These are phyloP conservation scores for Trypanosoma grayi DNA, from an alignment of 208 protist species.

Conservation along the genomic window DNA sequence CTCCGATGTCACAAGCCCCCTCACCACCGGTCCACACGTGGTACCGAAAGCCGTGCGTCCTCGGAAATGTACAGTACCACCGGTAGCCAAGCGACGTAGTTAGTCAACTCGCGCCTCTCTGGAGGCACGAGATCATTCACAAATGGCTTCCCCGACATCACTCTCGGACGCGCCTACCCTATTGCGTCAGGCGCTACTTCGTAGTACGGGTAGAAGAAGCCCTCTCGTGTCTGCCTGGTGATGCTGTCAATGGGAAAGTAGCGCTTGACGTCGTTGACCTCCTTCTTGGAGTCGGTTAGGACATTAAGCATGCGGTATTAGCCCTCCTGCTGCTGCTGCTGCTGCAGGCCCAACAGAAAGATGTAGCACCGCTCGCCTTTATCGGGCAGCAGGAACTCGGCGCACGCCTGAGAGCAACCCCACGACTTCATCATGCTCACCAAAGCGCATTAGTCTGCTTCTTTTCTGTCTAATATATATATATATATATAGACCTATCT, in stretches of 20 bases:
- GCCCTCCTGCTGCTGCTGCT: slow-evolving; percentile 28
- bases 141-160: slow-evolving; percentile 13
- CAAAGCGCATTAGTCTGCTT: no score
- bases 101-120: slow-evolving; percentile 28
- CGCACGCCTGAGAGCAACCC: slow-evolving; percentile 28
- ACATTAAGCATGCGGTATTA: slow-evolving; percentile 51
- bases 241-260: slow-evolving; percentile 23
- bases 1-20: slow-evolving; percentile 26
- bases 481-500: background rate
- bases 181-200: slow-evolving; percentile 31
- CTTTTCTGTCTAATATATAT: background rate
- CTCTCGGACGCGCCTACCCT: slow-evolving; percentile 1
- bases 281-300: slow-evolving; percentile 40
- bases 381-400: slow-evolving; percentile 34
- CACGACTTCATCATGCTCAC: slow-evolving; percentile 18
- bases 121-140: slow-evolving; percentile 43
- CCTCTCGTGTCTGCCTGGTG: slow-evolving; percentile 20
- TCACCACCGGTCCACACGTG: slow-evolving; percentile 45
- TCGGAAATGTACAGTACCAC: slow-evolving; percentile 67
- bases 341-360: slow-evolving; percentile 53
- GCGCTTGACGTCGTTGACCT: slow-evolving; percentile 30
- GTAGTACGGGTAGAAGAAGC: slow-evolving; percentile 37
- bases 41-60: slow-evolving; percentile 59
- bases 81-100: slow-evolving; percentile 49
- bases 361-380: slow-evolving; percentile 41